A percentile compares a stretch with the other conserved stretches of the same genome.
These are phyloP conservation scores for Aspergillus nidulans DNA, from an alignment of 495 filamentous ascomycete genomes.

Conservation along the genomic window DNA sequence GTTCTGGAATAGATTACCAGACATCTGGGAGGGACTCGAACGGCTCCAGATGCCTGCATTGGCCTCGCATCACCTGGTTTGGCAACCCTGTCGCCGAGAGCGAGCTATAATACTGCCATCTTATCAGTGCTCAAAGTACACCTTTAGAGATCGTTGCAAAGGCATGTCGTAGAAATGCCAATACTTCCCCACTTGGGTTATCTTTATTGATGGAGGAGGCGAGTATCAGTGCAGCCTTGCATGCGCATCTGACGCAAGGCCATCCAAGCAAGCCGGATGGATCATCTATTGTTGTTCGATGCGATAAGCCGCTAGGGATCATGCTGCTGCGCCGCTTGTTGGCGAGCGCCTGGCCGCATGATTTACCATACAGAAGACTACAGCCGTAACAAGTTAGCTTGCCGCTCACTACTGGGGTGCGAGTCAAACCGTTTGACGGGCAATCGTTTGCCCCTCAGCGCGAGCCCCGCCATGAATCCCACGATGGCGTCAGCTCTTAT, in stretches of 20 bases:
- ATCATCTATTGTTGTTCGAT: conserved; percentile 2
- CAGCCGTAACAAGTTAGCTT: conserved; percentile 11
- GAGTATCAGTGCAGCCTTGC: not conserved
- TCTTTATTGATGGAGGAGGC: not conserved
- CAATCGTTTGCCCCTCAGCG: not conserved
- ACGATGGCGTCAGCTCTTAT: conserved; percentile 2
- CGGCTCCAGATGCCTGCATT: conserved; percentile 8
- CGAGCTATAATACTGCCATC: conserved; percentile 1
- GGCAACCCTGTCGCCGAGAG: not conserved
- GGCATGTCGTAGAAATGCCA: not conserved
- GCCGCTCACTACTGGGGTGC: not conserved
- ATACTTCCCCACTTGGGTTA: not conserved
- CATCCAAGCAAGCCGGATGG: conserved; percentile 8
- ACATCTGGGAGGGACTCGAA: not conserved
- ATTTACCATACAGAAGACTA: conserved; percentile 20
- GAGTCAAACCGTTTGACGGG: not conserved
- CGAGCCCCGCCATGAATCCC: not conserved
- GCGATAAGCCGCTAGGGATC: conserved; percentile 14
- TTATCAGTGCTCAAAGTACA: not conserved
- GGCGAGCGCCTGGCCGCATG: conserved; percentile 12
- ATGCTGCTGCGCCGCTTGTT: conserved; percentile 12
- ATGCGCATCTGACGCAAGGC: not conserved
- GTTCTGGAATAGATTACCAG: conserved; percentile 8
- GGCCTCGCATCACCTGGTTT: conserved; percentile 7
- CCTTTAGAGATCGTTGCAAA: not conserved